phyloP scores from a whole-genome alignment of 2,329 filamentous ascomycete genomes.

The Stemphylium lycopersici region DNA sequence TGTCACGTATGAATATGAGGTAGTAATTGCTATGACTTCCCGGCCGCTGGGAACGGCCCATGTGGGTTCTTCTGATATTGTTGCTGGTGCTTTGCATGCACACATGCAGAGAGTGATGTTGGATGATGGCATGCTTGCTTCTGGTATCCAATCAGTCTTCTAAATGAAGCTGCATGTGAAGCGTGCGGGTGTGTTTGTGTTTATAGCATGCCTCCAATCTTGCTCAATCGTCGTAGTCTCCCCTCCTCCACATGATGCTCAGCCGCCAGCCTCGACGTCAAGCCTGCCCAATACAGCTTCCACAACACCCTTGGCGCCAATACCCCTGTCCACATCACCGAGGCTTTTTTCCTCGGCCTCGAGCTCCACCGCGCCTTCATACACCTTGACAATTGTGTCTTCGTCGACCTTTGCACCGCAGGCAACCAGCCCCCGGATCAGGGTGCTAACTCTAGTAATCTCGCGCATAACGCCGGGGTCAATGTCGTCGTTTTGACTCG shows the following conservation, averaged over 20 bases:
- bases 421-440: slow-evolving; percentile 82
- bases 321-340: slow-evolving; percentile 51
- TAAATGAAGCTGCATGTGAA: too few relatives aligned
- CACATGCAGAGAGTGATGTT: not conserved
- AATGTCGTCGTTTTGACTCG: slow-evolving; percentile 91
- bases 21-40: not conserved
- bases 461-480: slow-evolving; percentile 78
- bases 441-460: slow-evolving; percentile 81
- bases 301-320: slow-evolving; percentile 42
- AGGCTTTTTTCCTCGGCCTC: slow-evolving; percentile 65
- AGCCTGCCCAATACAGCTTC: slow-evolving; percentile 38
- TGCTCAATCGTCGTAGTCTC: too few relatives aligned
- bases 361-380: slow-evolving; percentile 80
- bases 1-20: not conserved
- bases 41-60: not conserved
- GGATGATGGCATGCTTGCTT: too few relatives aligned
- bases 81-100: not conserved
- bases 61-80: not conserved
- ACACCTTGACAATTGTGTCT: slow-evolving; percentile 81
- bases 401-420: slow-evolving; percentile 86
- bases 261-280: slow-evolving; percentile 33
- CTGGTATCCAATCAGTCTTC: too few relatives aligned
- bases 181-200: too few relatives aligned
- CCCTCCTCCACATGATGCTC: not conserved
- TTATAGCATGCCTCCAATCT: too few relatives aligned